These are phyloP conservation scores for Aspergillus sp. DNA, from an alignment of 2,329 filamentous ascomycete genomes.

Conservation along the genomic window DNA sequence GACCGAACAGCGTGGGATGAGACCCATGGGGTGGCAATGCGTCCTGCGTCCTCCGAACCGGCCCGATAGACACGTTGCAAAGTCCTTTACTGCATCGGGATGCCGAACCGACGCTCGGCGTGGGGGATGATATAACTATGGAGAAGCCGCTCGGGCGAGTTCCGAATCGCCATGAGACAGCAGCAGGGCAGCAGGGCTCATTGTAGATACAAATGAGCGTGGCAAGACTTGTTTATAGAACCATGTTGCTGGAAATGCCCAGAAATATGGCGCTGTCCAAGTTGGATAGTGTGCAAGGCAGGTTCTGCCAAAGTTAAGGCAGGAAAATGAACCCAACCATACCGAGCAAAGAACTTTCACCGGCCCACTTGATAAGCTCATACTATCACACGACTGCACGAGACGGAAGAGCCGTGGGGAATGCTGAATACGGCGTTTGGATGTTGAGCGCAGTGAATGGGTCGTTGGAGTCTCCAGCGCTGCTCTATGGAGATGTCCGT, in stretches of 20 bases:
- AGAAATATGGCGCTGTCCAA: neutral
- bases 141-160: slow-evolving; percentile 5
- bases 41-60: neutral
- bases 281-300: neutral
- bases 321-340: neutral
- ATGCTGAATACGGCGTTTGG: neutral
- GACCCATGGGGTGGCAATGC: slow-evolving; percentile 8
- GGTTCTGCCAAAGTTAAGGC: too few species aligned
- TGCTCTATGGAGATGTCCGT: neutral
- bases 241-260: neutral
- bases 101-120: slow-evolving; percentile 6
- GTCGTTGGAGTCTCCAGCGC: neutral
- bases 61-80: neutral
- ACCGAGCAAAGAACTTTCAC: neutral
- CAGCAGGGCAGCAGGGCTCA: neutral
- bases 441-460: neutral
- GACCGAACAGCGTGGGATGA: slow-evolving; percentile 1
- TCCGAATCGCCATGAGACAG: neutral
- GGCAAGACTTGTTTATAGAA: neutral
- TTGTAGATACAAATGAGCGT: neutral
- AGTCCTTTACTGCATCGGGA: slow-evolving; percentile 4
- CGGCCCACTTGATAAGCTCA: neutral
- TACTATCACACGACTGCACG: neutral
- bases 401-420: neutral
- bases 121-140: slow-evolving; percentile 3